Evolutionary conservation across 257 asterid genomes (phyloP), one percentile per base, ranked within the genome.

Genomic region (Rhazya stricta): DNA sequence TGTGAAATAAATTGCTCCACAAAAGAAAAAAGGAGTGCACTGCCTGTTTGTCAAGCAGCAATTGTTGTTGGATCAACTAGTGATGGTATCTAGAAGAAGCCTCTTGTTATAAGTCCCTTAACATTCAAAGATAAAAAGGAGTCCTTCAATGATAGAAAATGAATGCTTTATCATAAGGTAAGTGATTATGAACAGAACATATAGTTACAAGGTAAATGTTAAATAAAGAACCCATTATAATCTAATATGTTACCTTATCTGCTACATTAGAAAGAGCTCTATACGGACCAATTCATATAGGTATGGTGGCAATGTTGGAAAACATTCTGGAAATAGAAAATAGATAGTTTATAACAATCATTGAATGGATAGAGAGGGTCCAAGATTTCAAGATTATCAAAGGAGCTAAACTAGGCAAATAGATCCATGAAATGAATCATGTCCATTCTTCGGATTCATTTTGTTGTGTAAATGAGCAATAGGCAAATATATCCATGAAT

Each of bases 51-150:
- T 56, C 89, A 91, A 73, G 97, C 89, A 71, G 93, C 96, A 82
- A 92, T 77, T 21, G 97, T 88, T 39, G 99, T 95, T 23, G 99
- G 99, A 77, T 98, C 99, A 68, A 98, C 79, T 42, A 95, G 85
- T 19, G 99, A 92, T 61, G 99, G 99, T 88, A 95, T 95, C 99
- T 98, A 95, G 80, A 95, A 95, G 85, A 95, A 95, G 78, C 98
- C 98, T 86, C 92, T 98, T 39, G 97, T 88, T 75, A 95, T 78
- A 54, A 92, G 97, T 76, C 99, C 99, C 99, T 94, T 77, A 11
- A 82, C 63, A 75, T n/a, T n/a, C 4, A 36, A 66, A 23, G 29
- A 36, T 4, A 66, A 66, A 37, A 66, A 91, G 78, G 46, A 95
- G 96, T 72, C 97, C 96, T 98, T 90, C 76, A 21, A 79, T 51